phyloP scores from a whole-genome alignment of 176 grass and related monocot genomes.

The Alopecurus myosuroides region DNA sequence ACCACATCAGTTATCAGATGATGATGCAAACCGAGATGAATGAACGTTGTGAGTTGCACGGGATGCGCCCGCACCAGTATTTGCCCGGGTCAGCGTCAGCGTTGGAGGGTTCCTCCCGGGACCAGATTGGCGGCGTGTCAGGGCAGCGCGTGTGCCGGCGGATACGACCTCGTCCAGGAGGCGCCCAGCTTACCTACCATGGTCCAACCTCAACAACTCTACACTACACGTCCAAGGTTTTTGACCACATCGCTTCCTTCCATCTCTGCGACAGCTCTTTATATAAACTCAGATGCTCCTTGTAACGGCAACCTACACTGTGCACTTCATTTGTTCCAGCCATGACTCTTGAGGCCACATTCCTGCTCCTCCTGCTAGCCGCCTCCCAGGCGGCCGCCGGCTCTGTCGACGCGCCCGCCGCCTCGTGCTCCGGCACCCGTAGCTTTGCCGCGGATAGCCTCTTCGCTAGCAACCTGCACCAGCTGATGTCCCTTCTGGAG shows the following conservation, averaged over 20 bases:
- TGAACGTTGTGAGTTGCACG: neutral
- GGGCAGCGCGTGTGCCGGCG: neutral
- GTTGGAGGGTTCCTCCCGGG: neutral
- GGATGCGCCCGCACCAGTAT: neutral
- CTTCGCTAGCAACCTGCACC: slow-evolving; percentile 34
- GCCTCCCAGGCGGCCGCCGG: neutral
- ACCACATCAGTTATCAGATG: no score
- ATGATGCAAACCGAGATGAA: no score
- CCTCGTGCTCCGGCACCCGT: slow-evolving; percentile 17
- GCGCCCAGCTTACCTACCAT: neutral
- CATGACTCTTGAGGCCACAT: slow-evolving; percentile 21
- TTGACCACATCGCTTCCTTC: neutral
- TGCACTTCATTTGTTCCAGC: neutral
- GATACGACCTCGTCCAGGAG: slow-evolving; percentile 26
- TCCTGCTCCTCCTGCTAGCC: slow-evolving; percentile 6
- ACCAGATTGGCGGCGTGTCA: neutral
- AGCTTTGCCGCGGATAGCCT: slow-evolving; percentile 20
- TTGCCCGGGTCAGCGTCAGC: neutral
- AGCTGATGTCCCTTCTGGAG: slow-evolving; percentile 37
- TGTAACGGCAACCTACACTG: no score
- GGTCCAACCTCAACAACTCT: slow-evolving; percentile 18
- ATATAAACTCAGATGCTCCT: neutral
- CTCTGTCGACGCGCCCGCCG: neutral
- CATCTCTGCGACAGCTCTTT: neutral
- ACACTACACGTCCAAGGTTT: neutral